These are phyloP conservation scores for Paraleonurus japonicus DNA, from an alignment of 257 asterid genomes.

Conservation along the genomic window DNA sequence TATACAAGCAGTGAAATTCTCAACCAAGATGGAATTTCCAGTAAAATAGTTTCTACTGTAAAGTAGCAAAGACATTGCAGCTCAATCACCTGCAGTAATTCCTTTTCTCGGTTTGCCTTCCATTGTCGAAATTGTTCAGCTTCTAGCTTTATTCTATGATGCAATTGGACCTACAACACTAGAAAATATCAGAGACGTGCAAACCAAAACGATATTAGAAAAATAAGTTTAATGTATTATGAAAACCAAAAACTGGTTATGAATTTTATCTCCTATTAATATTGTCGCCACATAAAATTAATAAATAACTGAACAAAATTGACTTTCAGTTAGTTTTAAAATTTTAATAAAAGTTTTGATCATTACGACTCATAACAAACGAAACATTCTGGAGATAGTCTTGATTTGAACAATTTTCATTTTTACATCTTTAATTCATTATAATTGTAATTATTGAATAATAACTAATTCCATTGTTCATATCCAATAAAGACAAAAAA, in stretches of 20 bases:
- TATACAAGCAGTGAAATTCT: neutral
- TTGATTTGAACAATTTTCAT: too few species aligned
- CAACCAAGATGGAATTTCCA: neutral
- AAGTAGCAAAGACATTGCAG: neutral
- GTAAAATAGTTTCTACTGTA: neutral
- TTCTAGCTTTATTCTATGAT: conserved; percentile 88
- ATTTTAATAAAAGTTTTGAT: too few species aligned
- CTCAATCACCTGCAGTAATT: conserved; percentile 61
- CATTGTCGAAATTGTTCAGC: conserved; percentile 95
- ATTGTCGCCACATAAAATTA: too few species aligned
- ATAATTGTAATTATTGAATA: too few species aligned
- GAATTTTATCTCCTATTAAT: too few species aligned
- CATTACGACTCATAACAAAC: too few species aligned
- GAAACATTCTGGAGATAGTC: too few species aligned
- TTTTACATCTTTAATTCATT: too few species aligned
- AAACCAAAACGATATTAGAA: neutral
- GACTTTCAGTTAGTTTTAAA: too few species aligned
- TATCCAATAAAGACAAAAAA: conserved; percentile 18
- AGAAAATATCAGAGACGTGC: conserved; percentile 26
- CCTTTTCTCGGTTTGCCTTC: conserved; percentile 95
- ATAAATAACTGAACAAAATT: too few species aligned
- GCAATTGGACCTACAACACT: conserved; percentile 72
- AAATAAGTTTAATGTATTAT: neutral
- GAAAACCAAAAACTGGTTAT: too few species aligned
- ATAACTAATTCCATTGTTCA: too few species aligned